A percentile compares a stretch with the other conserved stretches of the same genome.
Conservation (phyloP, 1,284 basidiomycete species). For the Golubevia sp. region DNA sequence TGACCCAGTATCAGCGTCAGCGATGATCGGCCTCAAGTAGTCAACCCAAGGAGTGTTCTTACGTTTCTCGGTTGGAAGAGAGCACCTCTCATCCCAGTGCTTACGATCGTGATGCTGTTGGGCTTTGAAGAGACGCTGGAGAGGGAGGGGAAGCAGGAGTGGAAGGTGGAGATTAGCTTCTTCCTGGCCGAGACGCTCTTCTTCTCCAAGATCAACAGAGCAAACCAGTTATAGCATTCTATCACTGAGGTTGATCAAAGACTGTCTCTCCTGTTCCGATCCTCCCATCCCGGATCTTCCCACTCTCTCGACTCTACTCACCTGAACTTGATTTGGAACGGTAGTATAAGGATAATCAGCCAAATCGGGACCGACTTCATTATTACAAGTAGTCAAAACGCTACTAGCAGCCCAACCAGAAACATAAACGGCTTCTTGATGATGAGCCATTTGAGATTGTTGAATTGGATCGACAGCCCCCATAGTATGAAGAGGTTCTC, state of each 20-base stretch:
- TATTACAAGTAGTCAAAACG: conserved; percentile 72
- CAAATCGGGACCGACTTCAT: conserved; percentile 97
- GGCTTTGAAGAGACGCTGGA: conserved; percentile 54
- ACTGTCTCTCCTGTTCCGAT: no score
- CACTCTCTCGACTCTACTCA: neutral
- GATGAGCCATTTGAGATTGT: conserved; percentile 94
- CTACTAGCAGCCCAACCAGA: conserved; percentile 95
- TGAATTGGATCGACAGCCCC: conserved; percentile 71
- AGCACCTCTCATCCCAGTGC: conserved; percentile 55
- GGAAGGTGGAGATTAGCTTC: neutral
- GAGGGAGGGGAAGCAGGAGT: neutral
- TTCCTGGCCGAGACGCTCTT: no score
- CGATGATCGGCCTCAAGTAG: conserved; percentile 58
- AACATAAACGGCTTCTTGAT: conserved; percentile 93
- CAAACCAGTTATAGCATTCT: no score
- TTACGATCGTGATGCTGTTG: conserved; percentile 61
- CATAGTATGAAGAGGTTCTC: conserved; percentile 79
- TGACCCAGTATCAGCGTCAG: conserved; percentile 53
- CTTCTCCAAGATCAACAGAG: no score
- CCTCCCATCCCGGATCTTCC: no score
- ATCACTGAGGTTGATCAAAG: no score
- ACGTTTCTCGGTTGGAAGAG: conserved; percentile 39
- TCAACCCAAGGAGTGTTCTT: conserved; percentile 57
- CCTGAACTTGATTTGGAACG: conserved; percentile 72
- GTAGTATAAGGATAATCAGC: conserved; percentile 93